phyloP scores from a whole-genome alignment of 805 yeast species.

The Monosporozyma yasuniensis region DNA sequence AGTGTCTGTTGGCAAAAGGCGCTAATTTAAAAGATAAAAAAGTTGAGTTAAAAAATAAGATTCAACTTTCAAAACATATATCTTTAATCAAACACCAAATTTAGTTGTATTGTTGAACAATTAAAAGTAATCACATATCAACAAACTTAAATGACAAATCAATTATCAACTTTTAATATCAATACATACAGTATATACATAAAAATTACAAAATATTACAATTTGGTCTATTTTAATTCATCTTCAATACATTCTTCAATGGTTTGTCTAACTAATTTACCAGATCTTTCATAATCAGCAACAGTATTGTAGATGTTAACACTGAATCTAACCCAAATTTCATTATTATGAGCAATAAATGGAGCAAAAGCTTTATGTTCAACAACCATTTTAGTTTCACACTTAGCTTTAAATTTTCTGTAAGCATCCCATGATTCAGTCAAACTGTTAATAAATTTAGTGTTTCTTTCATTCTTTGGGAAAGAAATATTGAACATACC shows the following conservation, averaged over 20 bases:
- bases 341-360: constrained; percentile 33
- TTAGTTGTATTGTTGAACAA: too few relatives aligned
- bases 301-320: constrained; percentile 54
- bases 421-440: constrained; percentile 11
- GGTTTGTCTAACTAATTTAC: not conserved
- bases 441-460: constrained; percentile 10
- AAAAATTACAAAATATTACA: too few relatives aligned
- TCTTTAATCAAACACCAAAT: too few relatives aligned
- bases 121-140: too few relatives aligned
- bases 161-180: too few relatives aligned
- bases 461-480: constrained; percentile 32
- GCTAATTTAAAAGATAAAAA: too few relatives aligned
- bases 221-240: not conserved
- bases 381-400: constrained; percentile 18
- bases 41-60: too few relatives aligned
- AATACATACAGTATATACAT: too few relatives aligned
- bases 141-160: too few relatives aligned
- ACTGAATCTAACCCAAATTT: constrained; percentile 42
- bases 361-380: constrained; percentile 43
- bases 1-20: too few relatives aligned
- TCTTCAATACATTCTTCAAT: constrained; percentile 3
- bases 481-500: constrained; percentile 33
- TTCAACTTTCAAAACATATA: too few relatives aligned
- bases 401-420: constrained; percentile 10
- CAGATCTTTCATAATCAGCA: constrained; percentile 35